These are phyloP conservation scores for Pichia thaimueangensis DNA, from an alignment of 805 yeast genomes.

Conservation along the genomic window DNA sequence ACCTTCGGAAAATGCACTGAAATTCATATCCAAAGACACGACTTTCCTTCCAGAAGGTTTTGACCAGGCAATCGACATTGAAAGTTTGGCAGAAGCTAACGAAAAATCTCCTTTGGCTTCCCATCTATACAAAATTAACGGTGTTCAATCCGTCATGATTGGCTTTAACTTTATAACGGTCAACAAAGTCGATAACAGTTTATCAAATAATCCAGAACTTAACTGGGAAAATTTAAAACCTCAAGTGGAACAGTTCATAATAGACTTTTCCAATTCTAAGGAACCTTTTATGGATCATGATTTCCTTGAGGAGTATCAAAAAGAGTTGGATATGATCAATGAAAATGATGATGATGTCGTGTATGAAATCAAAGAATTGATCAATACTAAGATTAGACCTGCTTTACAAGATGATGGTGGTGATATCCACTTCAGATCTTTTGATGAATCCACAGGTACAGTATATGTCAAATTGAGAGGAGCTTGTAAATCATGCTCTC, in stretches of 20 bases:
- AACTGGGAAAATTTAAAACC: conserved; percentile 27
- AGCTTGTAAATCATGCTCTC: conserved; percentile 68
- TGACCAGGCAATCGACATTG: conserved; percentile 44
- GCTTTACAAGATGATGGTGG: conserved; percentile 76
- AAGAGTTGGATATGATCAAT: conserved; percentile 25
- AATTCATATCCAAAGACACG: conserved; percentile 47
- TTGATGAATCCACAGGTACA: conserved; percentile 49
- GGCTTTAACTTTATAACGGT: conserved; percentile 72
- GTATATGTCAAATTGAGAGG: conserved; percentile 57
- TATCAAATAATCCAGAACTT: conserved; percentile 30
- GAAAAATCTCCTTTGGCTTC: conserved; percentile 59
- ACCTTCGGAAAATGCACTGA: conserved; percentile 71
- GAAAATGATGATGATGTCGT: conserved; percentile 66
- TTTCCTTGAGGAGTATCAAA: conserved; percentile 19
- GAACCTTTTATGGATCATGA: conserved; percentile 22
- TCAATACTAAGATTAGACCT: conserved; percentile 65
- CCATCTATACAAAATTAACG: conserved; percentile 51
- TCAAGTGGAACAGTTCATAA: conserved; percentile 21
- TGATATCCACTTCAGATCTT: conserved; percentile 59
- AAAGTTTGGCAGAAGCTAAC: conserved; percentile 46
- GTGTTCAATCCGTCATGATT: conserved; percentile 65
- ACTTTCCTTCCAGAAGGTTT: conserved; percentile 39
- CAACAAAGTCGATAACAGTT: conserved; percentile 40
- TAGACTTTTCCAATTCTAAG: conserved; percentile 23
- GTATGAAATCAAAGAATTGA: conserved; percentile 60